Base-by-base conservation (phyloP, 352 stramenopile genomes). In the Phytophthora cryptogea region DNA sequence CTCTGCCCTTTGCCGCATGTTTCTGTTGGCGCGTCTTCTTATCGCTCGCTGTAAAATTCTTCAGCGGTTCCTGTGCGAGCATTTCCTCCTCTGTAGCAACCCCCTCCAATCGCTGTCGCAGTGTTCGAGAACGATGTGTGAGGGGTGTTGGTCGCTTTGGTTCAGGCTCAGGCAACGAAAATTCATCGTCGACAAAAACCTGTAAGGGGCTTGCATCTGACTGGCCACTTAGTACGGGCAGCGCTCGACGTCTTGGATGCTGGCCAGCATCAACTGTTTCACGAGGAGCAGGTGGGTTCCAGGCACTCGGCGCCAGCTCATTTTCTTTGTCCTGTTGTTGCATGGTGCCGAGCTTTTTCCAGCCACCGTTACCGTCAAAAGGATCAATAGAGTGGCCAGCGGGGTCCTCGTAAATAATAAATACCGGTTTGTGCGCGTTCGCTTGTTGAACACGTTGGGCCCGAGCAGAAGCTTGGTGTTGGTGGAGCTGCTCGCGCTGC, bases 311-410 rank as follows among this genome's bases (percentile, higher is more conserved):
- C 5, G 66, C 63, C 3, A 83, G 54, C 9, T 89, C 74, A 17
- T 93, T 93, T 59, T 93, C 84, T 35, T 93, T 93, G 72, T 93
- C 85, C 71, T 92, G 84, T 23, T 92, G 72, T 11, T 76, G 71
- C 46, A 71, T 46, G 6, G 82, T 86, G 54, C 74, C 72, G 27
- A 93, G 73, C 40, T 76, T 83, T 63, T 74, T 82, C 84, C 84
- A 93, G 61, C 86, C 70, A 76, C 70, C 61, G 70, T 72, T 80
- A 59, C 72, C 65, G 28, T 74, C 66, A 74, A 90, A 80, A 42
- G 69, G 54, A 77, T 92, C 83, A 39, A 80, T 61, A 54, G 85
- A 68, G 23, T 63, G 63, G 17, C 63, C 72, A 57, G 54, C 54
- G 70, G 77, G 79, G 57, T 92, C 83, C 68, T 92, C 80, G 55